A percentile compares a stretch with the other conserved stretches of the same genome.
phyloP scores from a whole-genome alignment of 2,329 filamentous ascomycete species.

The Diatrype stigma region DNA sequence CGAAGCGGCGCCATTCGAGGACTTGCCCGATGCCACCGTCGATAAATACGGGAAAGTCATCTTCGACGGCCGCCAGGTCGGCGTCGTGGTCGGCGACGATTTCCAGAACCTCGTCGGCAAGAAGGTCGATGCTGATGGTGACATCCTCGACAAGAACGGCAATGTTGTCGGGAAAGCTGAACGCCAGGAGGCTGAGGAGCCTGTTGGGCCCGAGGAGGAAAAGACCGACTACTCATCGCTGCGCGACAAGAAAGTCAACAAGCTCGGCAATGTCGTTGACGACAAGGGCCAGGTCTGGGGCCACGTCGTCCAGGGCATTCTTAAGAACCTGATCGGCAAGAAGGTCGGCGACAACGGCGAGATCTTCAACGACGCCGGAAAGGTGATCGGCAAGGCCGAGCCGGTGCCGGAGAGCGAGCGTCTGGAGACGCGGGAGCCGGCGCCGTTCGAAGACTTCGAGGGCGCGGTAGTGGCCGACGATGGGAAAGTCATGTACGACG shows the following conservation, averaged over 20 bases:
- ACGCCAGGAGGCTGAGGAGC: constrained; percentile 30
- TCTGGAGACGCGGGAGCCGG: constrained; percentile 41
- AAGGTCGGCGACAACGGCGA: constrained; percentile 62
- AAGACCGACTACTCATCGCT: constrained; percentile 44
- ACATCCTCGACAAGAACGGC: constrained; percentile 32
- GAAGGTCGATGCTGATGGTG: constrained; percentile 32
- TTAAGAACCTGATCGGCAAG: constrained; percentile 60
- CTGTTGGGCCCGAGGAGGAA: constrained; percentile 28
- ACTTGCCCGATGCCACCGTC: constrained; percentile 31
- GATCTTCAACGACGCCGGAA: constrained; percentile 67
- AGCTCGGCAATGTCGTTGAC: constrained; percentile 54
- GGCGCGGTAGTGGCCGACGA: constrained; percentile 49
- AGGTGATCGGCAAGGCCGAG: constrained; percentile 64
- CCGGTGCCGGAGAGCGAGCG: constrained; percentile 55
- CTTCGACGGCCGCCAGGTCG: constrained; percentile 32
- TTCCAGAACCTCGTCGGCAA: constrained; percentile 30
- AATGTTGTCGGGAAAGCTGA: constrained; percentile 31
- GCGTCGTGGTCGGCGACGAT: constrained; percentile 35
- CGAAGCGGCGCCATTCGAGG: constrained; percentile 31
- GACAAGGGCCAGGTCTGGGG: constrained; percentile 53
- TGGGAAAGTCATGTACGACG: constrained; percentile 49
- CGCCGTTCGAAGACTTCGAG: constrained; percentile 57
- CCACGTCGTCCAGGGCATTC: constrained; percentile 58
- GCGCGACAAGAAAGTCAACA: constrained; percentile 54
- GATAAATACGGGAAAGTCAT: constrained; percentile 35